Percentiles rank a stretch among this genome's conserved stretches.
These are phyloP conservation scores for Exophiala spinifera DNA, from an alignment of 2,329 filamentous ascomycete species.

Conservation along the genomic window DNA sequence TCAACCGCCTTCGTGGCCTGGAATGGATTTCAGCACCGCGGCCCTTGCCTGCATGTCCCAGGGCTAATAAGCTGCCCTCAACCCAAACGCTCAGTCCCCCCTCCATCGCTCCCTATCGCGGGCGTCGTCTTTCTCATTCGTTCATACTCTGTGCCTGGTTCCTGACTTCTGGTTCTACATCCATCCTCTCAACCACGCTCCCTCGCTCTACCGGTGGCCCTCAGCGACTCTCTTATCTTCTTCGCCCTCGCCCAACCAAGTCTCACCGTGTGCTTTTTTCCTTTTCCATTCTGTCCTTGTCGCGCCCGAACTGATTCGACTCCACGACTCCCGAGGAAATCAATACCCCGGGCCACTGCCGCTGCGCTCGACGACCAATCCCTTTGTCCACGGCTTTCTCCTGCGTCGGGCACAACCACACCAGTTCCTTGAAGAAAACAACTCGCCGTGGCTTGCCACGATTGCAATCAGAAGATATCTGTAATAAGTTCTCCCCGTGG, in stretches of 20 bases:
- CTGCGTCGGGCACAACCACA: conserved; percentile 5
- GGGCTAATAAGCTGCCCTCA: not conserved
- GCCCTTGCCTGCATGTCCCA: conserved; percentile 3
- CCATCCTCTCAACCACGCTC: conserved; percentile 5
- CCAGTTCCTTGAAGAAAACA: conserved; percentile 13
- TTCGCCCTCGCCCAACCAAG: conserved; percentile 15
- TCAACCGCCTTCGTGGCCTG: not conserved
- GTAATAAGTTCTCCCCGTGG: conserved; percentile 15
- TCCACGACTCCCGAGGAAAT: conserved; percentile 2
- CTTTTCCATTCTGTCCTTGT: conserved; percentile 2
- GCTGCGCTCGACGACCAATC: conserved; percentile 10
- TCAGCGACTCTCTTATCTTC: conserved; percentile 14
- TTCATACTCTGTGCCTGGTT: conserved; percentile 20
- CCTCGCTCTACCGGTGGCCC: conserved; percentile 15
- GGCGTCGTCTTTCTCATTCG: conserved; percentile 16
- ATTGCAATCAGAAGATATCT: conserved; percentile 9
- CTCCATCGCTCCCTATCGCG: conserved; percentile 13
- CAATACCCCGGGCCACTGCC: not conserved
- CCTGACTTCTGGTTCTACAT: conserved; percentile 10
- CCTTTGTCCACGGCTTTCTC: not conserved
- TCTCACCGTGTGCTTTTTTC: conserved; percentile 2
- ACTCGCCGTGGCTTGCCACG: conserved; percentile 1
- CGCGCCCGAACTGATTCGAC: conserved; percentile 5
- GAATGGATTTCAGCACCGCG: not conserved
- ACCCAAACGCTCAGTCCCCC: conserved; percentile 4